Evolutionary conservation across 139 green algal genomes (phyloP), one percentile per base, ranked within the genome.

Genomic region (Closterium sp.): DNA sequence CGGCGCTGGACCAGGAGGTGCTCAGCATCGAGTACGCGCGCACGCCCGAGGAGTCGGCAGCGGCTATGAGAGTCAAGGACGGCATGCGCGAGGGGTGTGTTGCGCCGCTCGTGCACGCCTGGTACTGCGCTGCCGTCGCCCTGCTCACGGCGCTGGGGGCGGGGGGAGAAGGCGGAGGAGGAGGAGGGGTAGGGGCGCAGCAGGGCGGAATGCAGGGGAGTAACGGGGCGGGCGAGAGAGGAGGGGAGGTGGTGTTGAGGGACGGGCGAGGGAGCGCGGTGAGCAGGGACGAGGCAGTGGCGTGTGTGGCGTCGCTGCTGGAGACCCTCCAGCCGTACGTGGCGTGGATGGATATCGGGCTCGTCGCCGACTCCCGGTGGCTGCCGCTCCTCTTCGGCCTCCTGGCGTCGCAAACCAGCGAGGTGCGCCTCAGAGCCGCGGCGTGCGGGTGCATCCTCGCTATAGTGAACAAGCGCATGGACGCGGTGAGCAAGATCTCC

Each of bases 301-400:
- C 88, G 23, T 95, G 96, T 2, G 91, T 95, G 2, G 95, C 94
- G 3, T 85, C 92, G 33, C 95, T 93, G 23, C 88, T 94, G 33
- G 91, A 94, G 34, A 84, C 34, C 8, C 32, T 93, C 55, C 92
- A 92, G 32, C 31, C 96, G 28, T 99, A 98, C 93, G 95, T 99
- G 34, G 94, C 94, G 86, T 99, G 98, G 98, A 97, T 99, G 3
- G 98, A 99, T 95, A 98, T 99, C 36, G 87, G 87, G 2, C 95
- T 99, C 16, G 96, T 99, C 16, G 97, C 88, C 8, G 94, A 92
- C 38, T 92, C 93, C 28, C 36, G 87, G 3, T 95, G 95, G 43
- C 64, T 95, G 28, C 30, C 36, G 1, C 87, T 95, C 25, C n/a
- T 95, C n/a, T 91, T 93, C 88, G 31, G 23, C 33, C 66, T 95